Conservation (phyloP, 1,284 basidiomycete genomes). For the Rhodotorula sp. region DNA sequence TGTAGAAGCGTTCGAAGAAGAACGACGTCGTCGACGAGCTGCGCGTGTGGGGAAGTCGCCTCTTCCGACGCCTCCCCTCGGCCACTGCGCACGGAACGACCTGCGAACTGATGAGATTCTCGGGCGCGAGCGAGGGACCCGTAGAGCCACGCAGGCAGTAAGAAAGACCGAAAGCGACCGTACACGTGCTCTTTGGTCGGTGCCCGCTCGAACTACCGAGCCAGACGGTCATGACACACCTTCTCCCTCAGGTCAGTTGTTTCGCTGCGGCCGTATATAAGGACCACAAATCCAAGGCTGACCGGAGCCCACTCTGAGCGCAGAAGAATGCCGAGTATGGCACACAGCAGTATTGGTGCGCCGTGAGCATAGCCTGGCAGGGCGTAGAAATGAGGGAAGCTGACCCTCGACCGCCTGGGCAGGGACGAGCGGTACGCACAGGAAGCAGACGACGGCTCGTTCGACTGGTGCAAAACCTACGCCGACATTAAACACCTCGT, state of each 20-base stretch:
- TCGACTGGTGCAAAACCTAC: slow-evolving; percentile 72
- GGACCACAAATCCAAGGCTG: not conserved
- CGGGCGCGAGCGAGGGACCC: too few relatives aligned
- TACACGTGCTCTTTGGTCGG: too few relatives aligned
- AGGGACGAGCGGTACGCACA: slow-evolving; percentile 67
- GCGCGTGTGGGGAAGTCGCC: too few relatives aligned
- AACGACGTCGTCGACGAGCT: too few relatives aligned
- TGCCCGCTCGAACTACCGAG: too few relatives aligned
- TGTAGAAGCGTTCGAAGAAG: too few relatives aligned
- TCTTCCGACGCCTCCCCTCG: too few relatives aligned
- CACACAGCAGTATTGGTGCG: slow-evolving; percentile 68
- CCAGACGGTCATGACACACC: not conserved
- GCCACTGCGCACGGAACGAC: too few relatives aligned
- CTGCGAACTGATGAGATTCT: too few relatives aligned
- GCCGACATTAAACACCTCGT: slow-evolving; percentile 63
- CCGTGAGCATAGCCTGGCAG: slow-evolving; percentile 15
- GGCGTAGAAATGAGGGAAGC: not conserved
- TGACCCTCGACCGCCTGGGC: slow-evolving; percentile 42
- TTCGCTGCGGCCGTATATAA: not conserved
- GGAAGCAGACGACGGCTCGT: slow-evolving; percentile 64
- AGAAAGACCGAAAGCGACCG: too few relatives aligned
- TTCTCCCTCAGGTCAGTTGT: not conserved
- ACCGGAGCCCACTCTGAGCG: not conserved
- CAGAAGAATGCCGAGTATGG: slow-evolving; percentile 68
- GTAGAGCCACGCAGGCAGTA: too few relatives aligned